Base-by-base conservation (phyloP, 768 basidiomycete genomes). In the Mycena indigotica region DNA sequence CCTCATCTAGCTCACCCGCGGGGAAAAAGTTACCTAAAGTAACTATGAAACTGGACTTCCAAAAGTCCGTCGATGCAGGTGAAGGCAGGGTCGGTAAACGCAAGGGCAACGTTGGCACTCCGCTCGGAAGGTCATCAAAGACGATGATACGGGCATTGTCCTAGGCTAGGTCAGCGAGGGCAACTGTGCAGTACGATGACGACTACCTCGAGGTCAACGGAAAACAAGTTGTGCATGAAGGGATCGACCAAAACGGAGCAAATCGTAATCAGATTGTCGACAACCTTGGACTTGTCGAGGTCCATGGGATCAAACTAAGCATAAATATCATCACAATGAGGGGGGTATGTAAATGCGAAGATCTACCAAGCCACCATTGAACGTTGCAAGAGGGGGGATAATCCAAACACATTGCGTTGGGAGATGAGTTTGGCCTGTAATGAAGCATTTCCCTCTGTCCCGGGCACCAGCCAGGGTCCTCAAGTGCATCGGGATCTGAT, bases 161-260 rank as follows among this genome's bases (percentile, higher is more conserved):
- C 54, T 55, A 25, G 4, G n/a, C 16, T 23, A 29, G 23, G 10
- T 15, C 24, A 50, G 41, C 8, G 17, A 21, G 17, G 10, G 17
- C 16, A 50, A 10, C 8, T 45, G 41, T 21, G 10, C 41, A 45
- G 19, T 6, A 10, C 21, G 41, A n/a, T 23, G 41, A 23, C 16
- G 16, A 21, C 19, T 21, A 50, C 55, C 46, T 50, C 48, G 5
- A 56, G 38, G 30, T 56, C 49, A 21, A 50, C 19, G 26, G 38
- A 50, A 40, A 56, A 50, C 30, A 50, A 23, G 28, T 56, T 56
- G 19, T 41, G 45, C 12, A n/a, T 50, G 23, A 50, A 50, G 24
- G 49, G 39, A 25, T 28, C 23, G 24, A 49, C 23, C 15, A 56
- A 28, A 25, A 23, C 21, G 4, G 29, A 39, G 35, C 46, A 49